phyloP scores from a whole-genome alignment of 306 rosid genomes.

The Gastrolobium bilobum region DNA sequence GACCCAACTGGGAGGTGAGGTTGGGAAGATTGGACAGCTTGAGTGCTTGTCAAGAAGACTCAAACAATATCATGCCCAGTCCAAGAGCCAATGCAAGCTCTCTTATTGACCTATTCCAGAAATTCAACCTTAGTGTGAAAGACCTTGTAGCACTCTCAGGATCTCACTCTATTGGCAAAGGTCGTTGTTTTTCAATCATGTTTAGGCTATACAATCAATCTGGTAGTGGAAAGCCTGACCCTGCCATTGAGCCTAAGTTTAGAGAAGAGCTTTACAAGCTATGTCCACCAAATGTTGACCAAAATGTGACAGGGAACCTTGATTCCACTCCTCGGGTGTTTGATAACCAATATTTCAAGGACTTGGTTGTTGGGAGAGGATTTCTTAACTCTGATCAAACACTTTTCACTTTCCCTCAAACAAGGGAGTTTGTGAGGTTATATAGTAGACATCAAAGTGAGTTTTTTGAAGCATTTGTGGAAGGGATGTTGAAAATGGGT shows the following conservation, averaged over 20 bases:
- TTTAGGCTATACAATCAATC: slow-evolving; percentile 89
- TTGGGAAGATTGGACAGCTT: slow-evolving; percentile 91
- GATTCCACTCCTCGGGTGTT: slow-evolving; percentile 80
- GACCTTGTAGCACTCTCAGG: slow-evolving; percentile 93
- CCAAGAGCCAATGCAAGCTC: slow-evolving; percentile 82
- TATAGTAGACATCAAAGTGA: slow-evolving; percentile 56
- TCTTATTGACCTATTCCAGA: slow-evolving; percentile 71
- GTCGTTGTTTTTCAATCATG: slow-evolving; percentile 91
- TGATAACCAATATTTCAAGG: slow-evolving; percentile 92
- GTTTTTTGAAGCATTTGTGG: slow-evolving; percentile 70
- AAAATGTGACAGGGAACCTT: slow-evolving; percentile 75
- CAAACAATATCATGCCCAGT: slow-evolving; percentile 82
- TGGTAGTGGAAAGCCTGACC: slow-evolving; percentile 79
- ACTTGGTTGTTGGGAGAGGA: slow-evolving; percentile 81
- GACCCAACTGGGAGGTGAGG: slow-evolving; percentile 85
- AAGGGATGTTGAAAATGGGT: slow-evolving; percentile 89
- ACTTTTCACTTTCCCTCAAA: slow-evolving; percentile 61
- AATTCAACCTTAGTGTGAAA: slow-evolving; percentile 58
- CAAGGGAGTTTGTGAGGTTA: slow-evolving; percentile 58
- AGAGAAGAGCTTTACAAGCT: slow-evolving; percentile 63
- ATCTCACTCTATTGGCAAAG: slow-evolving; percentile 87
- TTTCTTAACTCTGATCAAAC: slow-evolving; percentile 89
- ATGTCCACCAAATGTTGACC: slow-evolving; percentile 75
- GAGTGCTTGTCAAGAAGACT: slow-evolving; percentile 71
- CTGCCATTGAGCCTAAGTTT: slow-evolving; percentile 63